A percentile compares a stretch with the other conserved stretches of the same genome.
phyloP scores from a whole-genome alignment of 1,284 basidiomycete genomes.

The Heimioporus punctisporus region DNA sequence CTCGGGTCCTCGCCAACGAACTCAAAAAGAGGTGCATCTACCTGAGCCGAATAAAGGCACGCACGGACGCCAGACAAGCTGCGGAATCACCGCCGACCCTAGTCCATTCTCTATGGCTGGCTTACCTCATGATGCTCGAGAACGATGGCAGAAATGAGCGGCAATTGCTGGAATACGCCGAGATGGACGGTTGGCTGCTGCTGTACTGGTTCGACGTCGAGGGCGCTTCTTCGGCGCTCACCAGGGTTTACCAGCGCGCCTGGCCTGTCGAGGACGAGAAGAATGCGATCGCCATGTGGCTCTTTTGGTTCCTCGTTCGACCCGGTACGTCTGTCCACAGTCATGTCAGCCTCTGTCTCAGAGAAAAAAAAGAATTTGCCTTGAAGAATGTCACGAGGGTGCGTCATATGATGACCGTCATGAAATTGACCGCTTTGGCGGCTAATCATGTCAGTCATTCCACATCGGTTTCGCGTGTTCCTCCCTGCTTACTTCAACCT shows the following conservation, averaged over 20 bases:
- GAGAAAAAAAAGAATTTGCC: conserved; percentile 46
- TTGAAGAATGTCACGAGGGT: conserved; percentile 40
- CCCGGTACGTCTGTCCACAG: conserved; percentile 46
- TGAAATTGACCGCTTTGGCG: conserved; percentile 65
- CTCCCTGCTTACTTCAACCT: neutral
- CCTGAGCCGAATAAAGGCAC: conserved; percentile 53
- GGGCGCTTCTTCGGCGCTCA: conserved; percentile 46
- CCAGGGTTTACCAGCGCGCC: conserved; percentile 35
- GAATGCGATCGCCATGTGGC: conserved; percentile 68
- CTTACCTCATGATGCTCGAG: conserved; percentile 80
- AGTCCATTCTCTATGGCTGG: conserved; percentile 58
- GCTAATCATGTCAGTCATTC: conserved; percentile 60
- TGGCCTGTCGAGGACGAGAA: conserved; percentile 61
- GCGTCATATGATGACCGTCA: conserved; percentile 46
- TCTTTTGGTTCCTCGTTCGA: conserved; percentile 70
- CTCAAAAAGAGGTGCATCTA: conserved; percentile 55
- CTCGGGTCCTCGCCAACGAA: conserved; percentile 53
- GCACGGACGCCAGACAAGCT: conserved; percentile 34
- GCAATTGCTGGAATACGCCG: conserved; percentile 63
- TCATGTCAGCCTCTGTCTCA: neutral
- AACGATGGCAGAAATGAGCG: conserved; percentile 77
- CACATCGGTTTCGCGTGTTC: neutral
- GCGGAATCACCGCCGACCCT: conserved; percentile 27
- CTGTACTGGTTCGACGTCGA: conserved; percentile 53
- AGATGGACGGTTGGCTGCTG: conserved; percentile 49